phyloP scores from a whole-genome alignment of 768 basidiomycete genomes.

The Dendrothele bispora region DNA sequence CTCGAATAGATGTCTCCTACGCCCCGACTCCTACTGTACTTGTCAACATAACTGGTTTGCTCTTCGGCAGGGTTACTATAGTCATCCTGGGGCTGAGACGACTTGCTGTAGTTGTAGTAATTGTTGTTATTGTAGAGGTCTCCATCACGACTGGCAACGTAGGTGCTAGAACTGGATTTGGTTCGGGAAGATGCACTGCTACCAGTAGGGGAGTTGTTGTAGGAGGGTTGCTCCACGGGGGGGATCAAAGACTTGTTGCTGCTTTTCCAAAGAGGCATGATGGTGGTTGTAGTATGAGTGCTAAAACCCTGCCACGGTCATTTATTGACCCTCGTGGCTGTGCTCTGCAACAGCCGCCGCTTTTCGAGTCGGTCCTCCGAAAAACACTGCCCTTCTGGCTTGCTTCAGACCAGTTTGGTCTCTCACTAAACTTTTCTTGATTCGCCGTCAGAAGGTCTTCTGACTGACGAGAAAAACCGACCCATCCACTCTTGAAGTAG shows the following conservation, averaged over 20 bases:
- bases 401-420: no score
- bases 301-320: no score
- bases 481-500: no score
- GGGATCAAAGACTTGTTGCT: conserved; percentile 69
- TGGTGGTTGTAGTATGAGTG: conserved; percentile 18
- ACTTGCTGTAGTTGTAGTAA: neutral
- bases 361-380: no score
- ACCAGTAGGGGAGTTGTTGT: conserved; percentile 27
- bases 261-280: conserved; percentile 74
- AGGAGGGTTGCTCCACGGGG: conserved; percentile 45
- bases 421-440: no score
- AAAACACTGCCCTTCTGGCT: no score
- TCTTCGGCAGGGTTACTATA: neutral
- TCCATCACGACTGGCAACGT: conserved; percentile 69
- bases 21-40: conserved; percentile 30
- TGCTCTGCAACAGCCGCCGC: no score
- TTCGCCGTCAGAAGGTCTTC: no score
- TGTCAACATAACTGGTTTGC: conserved; percentile 17
- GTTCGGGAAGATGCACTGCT: conserved; percentile 39
- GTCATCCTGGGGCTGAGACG: neutral
- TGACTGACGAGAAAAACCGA: no score
- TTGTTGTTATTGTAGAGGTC: conserved; percentile 5
- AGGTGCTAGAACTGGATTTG: conserved; percentile 58
- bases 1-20: conserved; percentile 46
- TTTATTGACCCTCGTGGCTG: no score